A percentile compares a stretch with the other conserved stretches of the same genome.
Evolutionary conservation across 139 green algal species (phyloP).

Genomic region (Choricystis sp.): DNA sequence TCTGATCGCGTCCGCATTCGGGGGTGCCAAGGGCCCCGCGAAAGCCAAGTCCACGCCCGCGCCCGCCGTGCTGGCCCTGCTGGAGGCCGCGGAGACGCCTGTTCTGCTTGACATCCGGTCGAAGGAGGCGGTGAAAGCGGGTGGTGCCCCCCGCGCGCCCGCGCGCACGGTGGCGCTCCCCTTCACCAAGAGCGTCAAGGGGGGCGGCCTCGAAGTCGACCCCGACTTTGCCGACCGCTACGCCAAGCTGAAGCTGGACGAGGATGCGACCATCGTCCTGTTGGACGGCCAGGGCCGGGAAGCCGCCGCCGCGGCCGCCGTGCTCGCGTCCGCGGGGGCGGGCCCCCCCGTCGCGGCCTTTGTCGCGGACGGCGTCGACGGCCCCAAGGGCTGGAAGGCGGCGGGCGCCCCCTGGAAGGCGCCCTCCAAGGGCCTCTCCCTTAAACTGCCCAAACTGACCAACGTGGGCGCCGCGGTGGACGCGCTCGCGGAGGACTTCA

Average conservation of each 20-base stretch:
- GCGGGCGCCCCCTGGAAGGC: not conserved
- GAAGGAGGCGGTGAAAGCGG: slow-evolving; percentile 6
- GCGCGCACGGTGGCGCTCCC: slow-evolving; percentile 2
- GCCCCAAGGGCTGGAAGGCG: slow-evolving; percentile 9
- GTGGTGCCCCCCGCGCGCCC: slow-evolving; percentile 10
- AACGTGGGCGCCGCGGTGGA: slow-evolving; percentile 5
- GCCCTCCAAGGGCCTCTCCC: slow-evolving; percentile 4
- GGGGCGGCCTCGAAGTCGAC: not conserved
- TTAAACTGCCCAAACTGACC: not conserved
- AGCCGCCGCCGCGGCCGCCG: slow-evolving; percentile 3
- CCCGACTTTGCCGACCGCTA: slow-evolving; percentile 8
- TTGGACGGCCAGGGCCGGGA: slow-evolving; percentile 9
- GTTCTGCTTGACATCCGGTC: slow-evolving; percentile 12
- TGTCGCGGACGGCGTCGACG: slow-evolving; percentile 8
- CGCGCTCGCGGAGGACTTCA: slow-evolving; percentile 15
- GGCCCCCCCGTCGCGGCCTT: slow-evolving; percentile 3
- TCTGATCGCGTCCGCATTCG: not conserved
- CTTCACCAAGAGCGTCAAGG: slow-evolving; percentile 5
- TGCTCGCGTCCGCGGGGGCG: not conserved
- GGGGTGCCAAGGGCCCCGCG: not conserved
- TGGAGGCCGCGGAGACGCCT: not conserved
- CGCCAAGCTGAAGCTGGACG: slow-evolving; percentile 1
- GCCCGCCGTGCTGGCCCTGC: slow-evolving; percentile 4
- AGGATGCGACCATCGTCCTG: slow-evolving; percentile 9
- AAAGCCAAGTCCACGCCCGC: slow-evolving; percentile 3